Base-by-base conservation (phyloP, 768 basidiomycete species). In the Daedaleopsis sinensis region DNA sequence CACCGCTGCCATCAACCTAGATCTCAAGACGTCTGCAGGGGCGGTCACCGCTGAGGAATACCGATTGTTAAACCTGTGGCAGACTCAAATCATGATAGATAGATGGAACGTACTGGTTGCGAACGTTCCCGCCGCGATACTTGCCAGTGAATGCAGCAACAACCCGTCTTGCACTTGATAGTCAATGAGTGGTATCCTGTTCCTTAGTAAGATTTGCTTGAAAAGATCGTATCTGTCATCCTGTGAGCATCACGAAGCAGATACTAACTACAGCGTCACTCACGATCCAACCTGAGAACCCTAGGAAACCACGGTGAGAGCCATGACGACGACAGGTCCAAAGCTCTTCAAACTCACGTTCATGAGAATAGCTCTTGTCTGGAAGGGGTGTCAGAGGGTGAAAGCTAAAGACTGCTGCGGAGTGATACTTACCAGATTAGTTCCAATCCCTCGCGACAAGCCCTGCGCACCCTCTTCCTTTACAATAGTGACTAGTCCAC, bases 221-320 rank as follows among this genome's bases (percentile, higher is more conserved):
- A 91, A 87, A 70, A 82, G 86, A 73, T 93, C 91, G 69, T 93
- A 93, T 47, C 91, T 93, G 64, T 39, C 15, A 16, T 64, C 57
- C 64, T 59, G 19, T 61, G 42, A 57, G 9, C 36, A 36, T 23
- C 24, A 13, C 24, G 42, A 21, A 24, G 36, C 19, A 24, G 19
- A 32, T 24, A 52, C 16, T 18, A 54, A n/a, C 5, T 37, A 50
- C 10, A 42, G 10, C 15, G 12, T 16, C 24, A 81, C 91, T 78
- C 73, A 92, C 91, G 91, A 92, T 77, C 86, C 88, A 49, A 92
- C 88, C 82, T 93, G 91, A 21, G 91, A 92, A 36, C 82, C 82
- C 90, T 92, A 63, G 38, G 39, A 54, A 50, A 27, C 63, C 48
- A 21, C 35, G 39, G 53, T 63, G 51, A 70, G 55, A 59, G 16